Evolutionary conservation across 2,329 filamentous ascomycete genomes (phyloP), one percentile per base, ranked within the genome.

Genomic region (Sporothrix pallida): DNA sequence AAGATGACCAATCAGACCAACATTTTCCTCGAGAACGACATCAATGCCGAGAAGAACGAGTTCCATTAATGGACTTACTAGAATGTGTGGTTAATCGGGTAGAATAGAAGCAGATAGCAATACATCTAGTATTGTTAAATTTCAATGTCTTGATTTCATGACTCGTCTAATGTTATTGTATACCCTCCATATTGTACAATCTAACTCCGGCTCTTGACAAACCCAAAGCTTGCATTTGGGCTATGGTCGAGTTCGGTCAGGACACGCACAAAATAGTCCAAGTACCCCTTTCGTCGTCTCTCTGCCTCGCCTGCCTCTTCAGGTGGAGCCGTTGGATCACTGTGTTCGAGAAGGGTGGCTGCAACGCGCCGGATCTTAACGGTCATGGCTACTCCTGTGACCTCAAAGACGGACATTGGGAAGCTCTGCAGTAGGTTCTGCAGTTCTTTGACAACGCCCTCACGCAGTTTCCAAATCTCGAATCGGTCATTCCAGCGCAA

Each of bases 1-100:
- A 81, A 81, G 79, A 82, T 82, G 80, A 80, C 80, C 75, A 77
- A 81, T 75, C 81, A 81, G 79, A 81, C 81, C 74, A 80, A 81
- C 72, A 77, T 81, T 44, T 81, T 78, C 76, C 75, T 81, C 52
- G 80, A 81, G 76, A 81, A 80, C 63, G 79, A 80, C 58, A 77
- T 79, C 54, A 77, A 80, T 54, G 79, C 79, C 1, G 78, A 80
- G 52, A 78, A 78, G 75, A 80, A 80, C 74, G 78, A 74, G 70
- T 79, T 58, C 56, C 56, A 58, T 26, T 58, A 15, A 31, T 37
- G 4, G 31, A 26, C 31, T 37, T 37, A 7, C 31, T 6, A 37
- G 31, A 37, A 6, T 37, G 4, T 37, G 31, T 37, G 4, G 31
- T 37, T 37, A 7, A 6, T 37, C 31, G 31, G 31, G 31, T 37